A percentile compares a stretch with the other conserved stretches of the same genome.
These are phyloP conservation scores for Gomphus sp. DNA, from an alignment of 1,284 basidiomycete genomes.

Conservation along the genomic window DNA sequence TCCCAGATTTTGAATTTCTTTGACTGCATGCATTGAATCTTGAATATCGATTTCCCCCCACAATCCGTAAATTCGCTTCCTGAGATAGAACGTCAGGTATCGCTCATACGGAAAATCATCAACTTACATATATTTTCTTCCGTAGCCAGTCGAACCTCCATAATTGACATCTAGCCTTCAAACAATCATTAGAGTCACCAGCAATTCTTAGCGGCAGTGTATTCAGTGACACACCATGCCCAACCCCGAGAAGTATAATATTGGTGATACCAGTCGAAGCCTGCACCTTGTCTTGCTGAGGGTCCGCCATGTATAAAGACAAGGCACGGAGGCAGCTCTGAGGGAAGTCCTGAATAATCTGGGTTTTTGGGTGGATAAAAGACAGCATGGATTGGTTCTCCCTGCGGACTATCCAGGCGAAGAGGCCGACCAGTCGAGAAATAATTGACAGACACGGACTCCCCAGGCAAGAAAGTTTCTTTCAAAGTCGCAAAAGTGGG, in stretches of 20 bases:
- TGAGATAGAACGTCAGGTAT: neutral
- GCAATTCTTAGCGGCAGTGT: neutral
- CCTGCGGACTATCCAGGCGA: no score
- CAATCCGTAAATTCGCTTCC: conserved; percentile 23
- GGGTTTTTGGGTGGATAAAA: conserved; percentile 27
- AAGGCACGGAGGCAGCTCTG: conserved; percentile 26
- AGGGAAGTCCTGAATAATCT: conserved; percentile 16
- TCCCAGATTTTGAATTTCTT: conserved; percentile 18
- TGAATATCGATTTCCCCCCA: conserved; percentile 31
- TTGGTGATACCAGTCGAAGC: conserved; percentile 21
- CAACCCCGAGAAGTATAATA: conserved; percentile 26
- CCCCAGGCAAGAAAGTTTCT: no score
- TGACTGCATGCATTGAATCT: conserved; percentile 25
- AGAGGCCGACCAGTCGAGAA: no score
- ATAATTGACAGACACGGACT: no score
- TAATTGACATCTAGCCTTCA: conserved; percentile 12
- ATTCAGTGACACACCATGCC: conserved; percentile 14
- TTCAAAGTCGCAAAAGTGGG: no score
- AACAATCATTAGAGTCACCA: neutral
- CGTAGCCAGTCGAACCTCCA: conserved; percentile 12
- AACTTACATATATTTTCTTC: neutral
- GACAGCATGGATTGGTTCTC: conserved; percentile 19
- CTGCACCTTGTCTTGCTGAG: conserved; percentile 17
- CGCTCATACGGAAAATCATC: no score
- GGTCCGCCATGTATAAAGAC: conserved; percentile 30